phyloP scores from a whole-genome alignment of 495 filamentous ascomycete species.

The Coniosporium apollinis region DNA sequence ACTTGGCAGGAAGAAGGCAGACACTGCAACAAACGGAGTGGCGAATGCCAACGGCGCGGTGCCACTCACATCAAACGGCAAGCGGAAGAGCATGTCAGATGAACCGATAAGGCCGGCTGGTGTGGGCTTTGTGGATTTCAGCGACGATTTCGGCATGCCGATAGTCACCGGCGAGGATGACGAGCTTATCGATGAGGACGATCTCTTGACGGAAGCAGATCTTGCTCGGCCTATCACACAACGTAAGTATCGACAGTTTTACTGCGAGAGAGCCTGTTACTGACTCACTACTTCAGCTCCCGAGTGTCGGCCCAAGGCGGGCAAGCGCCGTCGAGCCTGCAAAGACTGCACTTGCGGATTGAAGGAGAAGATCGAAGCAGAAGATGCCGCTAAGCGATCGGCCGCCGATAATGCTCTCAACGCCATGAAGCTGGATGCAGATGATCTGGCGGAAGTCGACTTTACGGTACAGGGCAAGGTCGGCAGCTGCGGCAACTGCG shows the following conservation, averaged over 20 bases:
- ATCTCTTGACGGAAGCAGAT: constrained; percentile 69
- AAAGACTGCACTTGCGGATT: constrained; percentile 97
- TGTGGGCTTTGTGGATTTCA: constrained; percentile 57
- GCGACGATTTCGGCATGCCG: constrained; percentile 44
- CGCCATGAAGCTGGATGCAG: constrained; percentile 53
- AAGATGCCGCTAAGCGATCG: constrained; percentile 54
- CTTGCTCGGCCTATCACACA: constrained; percentile 51
- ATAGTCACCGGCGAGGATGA: constrained; percentile 27
- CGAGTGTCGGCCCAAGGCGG: constrained; percentile 66
- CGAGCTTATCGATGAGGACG: constrained; percentile 63
- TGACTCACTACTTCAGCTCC: constrained; percentile 47
- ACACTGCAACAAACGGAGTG: constrained; percentile 17
- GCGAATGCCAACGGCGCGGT: constrained; percentile 18
- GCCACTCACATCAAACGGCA: constrained; percentile 20
- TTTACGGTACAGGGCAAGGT: constrained; percentile 94
- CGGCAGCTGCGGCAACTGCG: constrained; percentile 83
- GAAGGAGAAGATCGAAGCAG: constrained; percentile 56
- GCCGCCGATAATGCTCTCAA: constrained; percentile 43
- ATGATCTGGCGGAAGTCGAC: constrained; percentile 76
- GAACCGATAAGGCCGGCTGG: constrained; percentile 30
- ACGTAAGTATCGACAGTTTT: constrained; percentile 41
- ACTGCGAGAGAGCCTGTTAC: background rate
- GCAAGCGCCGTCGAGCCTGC: constrained; percentile 80
- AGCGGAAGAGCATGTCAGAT: constrained; percentile 26
- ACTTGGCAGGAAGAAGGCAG: constrained; percentile 46